Evolutionary conservation across 2,329 filamentous ascomycete genomes (phyloP), one percentile per base, ranked within the genome.

Genomic region (Albifimbria verrucaria): DNA sequence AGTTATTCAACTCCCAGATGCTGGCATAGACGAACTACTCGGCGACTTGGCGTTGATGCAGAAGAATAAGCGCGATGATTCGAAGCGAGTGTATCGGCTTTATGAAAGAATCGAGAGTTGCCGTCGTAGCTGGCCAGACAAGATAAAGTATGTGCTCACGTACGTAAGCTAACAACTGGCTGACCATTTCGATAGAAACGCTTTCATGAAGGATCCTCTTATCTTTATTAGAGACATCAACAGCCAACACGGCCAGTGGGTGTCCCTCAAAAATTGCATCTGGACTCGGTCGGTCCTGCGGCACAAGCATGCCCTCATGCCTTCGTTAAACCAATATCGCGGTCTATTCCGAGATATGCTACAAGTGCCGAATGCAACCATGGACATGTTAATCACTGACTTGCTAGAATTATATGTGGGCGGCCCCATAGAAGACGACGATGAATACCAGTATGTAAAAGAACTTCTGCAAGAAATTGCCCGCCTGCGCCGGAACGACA

Each of bases 261-360:
- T 43, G 20, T 18, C 39, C 15, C 39, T 43, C 39, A 43, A 43
- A 21, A 21, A 43, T n/a, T 43, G 39, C 39, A 43, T 43, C 7
- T 43, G 39, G 39, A 43, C 39, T 43, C 39, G 39, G 39, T 43
- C 39, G 39, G 39, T 43, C n/a, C 39, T 43, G 39, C 39, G 39
- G 18, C n/a, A 43, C 18, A 43, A 43, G 20, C 39, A 43, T 43
- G 39, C 39, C 20, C 39, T 43, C 20, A 17, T 17, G 39, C 39
- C 39, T 43, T 43, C 39, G 39, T 18, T 43, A 10, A 43, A 43
- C 15, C 15, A 43, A 21, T 43, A 43, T 43, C 39, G 15, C 39
- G 39, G 39, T 18, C 39, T 43, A n/a, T 43, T 43, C n/a, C 39
- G 39, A 43, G 39, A 43, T 7, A 43, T n/a, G 39, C 39, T 43